Base-by-base conservation (phyloP, 2,329 filamentous ascomycete genomes). In the Aureobasidium namibiae region DNA sequence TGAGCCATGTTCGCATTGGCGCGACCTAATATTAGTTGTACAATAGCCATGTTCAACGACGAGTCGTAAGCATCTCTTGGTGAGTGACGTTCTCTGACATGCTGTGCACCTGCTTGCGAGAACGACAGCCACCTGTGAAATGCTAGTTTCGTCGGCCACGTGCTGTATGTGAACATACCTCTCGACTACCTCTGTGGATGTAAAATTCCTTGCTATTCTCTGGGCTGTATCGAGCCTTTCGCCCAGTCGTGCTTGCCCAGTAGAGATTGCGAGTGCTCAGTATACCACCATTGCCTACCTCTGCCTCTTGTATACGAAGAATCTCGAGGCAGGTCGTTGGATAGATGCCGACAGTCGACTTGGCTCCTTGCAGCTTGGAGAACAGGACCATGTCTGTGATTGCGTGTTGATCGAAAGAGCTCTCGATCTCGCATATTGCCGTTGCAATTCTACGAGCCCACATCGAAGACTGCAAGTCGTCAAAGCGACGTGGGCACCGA, bases 11-110 rank as follows among this genome's bases (percentile, higher is more conserved):
- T 45, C 29, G 38, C 11, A 31, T 34, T 34, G 39, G 38, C 39
- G 39, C 38, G 29, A 44, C 52, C 52, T 56, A 56, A 56, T 56
- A 56, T 56, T 45, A 56, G 52, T 39, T 14, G 52, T 31, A 44
- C 29, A 29, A 36, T 31, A 18, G 26, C 24, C 36, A 33, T 54
- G 50, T 54, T 54, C 50, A 54, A 54, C 50, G 11, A 26, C 36
- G 50, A 54, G 38, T 29, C 50, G 50, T 56, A 56, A 44, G 38
- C 52, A 36, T 41, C 14, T 18, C 39, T 45, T 36, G 48, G 21
- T 14, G 29, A 11, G 39, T 56, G 39, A 34, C 52, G 39, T 56
- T 14, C 52, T 29, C 39, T 23, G 26, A 29, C 39, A 44, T 56
- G 39, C 26, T 45, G 52, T 44, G 52, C 36, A 45, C 31, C 52